These are phyloP conservation scores for Penicillium macrosclerotiorum DNA, from an alignment of 495 filamentous ascomycete species.

Conservation along the genomic window DNA sequence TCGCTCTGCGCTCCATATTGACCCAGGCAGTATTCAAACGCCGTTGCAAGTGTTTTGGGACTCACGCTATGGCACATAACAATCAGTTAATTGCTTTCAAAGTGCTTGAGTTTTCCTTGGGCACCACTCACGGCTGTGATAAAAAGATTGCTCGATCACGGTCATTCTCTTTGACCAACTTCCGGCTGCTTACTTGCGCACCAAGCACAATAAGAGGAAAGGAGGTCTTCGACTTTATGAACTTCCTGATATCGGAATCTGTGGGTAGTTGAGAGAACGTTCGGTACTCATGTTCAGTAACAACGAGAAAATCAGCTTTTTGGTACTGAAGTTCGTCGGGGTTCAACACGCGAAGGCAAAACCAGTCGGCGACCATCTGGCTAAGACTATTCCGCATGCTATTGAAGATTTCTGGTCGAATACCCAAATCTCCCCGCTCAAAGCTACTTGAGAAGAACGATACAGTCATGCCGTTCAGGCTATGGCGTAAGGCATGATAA, in stretches of 20 bases:
- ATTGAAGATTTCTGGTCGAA: conserved; percentile 12
- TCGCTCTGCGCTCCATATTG: not conserved
- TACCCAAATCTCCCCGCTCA: conserved; percentile 10
- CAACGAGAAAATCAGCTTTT: conserved; percentile 17
- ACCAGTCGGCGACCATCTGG: conserved; percentile 31
- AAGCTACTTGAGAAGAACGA: conserved; percentile 23
- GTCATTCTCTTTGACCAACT: conserved; percentile 12
- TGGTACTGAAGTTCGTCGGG: conserved; percentile 21
- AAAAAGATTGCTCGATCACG: conserved; percentile 21
- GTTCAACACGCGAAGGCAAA: conserved; percentile 28
- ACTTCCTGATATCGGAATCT: conserved; percentile 6
- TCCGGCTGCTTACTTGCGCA: conserved; percentile 17
- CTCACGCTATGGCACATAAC: conserved; percentile 14
- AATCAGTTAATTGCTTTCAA: not conserved
- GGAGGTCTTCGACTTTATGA: conserved; percentile 3
- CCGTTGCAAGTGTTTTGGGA: conserved; percentile 21
- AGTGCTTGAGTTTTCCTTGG: no score
- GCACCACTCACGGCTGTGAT: conserved; percentile 23
- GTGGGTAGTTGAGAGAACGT: conserved; percentile 2
- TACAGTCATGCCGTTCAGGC: conserved; percentile 21
- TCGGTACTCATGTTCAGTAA: conserved; percentile 24
- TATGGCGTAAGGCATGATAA: conserved; percentile 9
- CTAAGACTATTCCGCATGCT: conserved; percentile 15
- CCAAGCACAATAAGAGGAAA: conserved; percentile 24
- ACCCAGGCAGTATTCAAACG: conserved; percentile 18